Evolutionary conservation across 2,329 filamentous ascomycete genomes (phyloP), one percentile per base, ranked within the genome.

Genomic region (Hymenotorrendiella dingleyae): DNA sequence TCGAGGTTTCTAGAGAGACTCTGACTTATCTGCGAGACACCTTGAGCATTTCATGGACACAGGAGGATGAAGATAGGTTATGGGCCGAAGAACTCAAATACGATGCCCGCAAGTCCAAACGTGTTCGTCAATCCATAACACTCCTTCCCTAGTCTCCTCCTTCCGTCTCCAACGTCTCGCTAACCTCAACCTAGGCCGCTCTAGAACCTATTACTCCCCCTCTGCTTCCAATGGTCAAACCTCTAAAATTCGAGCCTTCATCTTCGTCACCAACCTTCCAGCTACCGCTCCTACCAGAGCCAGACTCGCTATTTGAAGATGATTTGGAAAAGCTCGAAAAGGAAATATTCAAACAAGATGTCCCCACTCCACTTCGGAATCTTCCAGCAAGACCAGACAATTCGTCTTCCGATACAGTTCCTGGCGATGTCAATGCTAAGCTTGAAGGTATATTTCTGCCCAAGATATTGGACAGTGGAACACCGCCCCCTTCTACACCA

Each of bases 361-460:
- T 49, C 1, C 54, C 53, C 11, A 54, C 49, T 7, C 49, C 52
- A 16, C 14, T 56, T 17, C 42, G 47, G 34, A 17, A 20, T 16
- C 7, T 20, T 14, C 16, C 16, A 6, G 22, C 11, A 32, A 22
- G 27, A n/a, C 11, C 7, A 21, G 20, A 42, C 6, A 30, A 34
- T 6, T 42, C 43, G 3, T 41, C 37, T 4, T 27, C 42, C 4
- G 43, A 43, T 6, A 32, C 14, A n/a, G 20, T 33, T 3, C 12
- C 14, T 5, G 69, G 63, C 24, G 75, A 77, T 33, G 71, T 73
- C 27, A 67, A 74, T 6, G 69, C 82, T 11, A 85, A 81, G 50
- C 74, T 95, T 17, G 68, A 74, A 3, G 85, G 94, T 54, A 68
- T 96, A 24, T 56, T 52, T 27, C 43, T 46, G 2, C 45, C 53